Evolutionary conservation across 1,284 basidiomycete genomes (phyloP).

Genomic region (Moesziomyces sp.): DNA sequence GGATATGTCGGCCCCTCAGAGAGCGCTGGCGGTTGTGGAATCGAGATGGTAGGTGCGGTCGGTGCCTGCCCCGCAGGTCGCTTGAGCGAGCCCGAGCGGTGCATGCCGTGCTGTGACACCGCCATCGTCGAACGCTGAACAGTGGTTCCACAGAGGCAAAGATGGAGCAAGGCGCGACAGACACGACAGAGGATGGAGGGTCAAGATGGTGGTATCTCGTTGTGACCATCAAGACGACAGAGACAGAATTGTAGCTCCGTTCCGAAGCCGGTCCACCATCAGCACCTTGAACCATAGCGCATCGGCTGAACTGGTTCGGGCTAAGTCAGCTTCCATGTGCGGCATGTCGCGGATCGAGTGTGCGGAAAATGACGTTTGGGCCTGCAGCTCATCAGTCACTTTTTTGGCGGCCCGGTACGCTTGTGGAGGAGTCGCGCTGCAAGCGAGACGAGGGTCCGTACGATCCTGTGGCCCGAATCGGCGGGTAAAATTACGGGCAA

Average conservation of each 20-base stretch:
- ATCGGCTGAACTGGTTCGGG: neutral
- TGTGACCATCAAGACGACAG: too few relatives aligned
- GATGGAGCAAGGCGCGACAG: neutral
- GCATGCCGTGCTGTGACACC: neutral
- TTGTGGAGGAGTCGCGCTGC: slow-evolving; percentile 9
- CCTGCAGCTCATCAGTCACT: neutral
- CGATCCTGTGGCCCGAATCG: slow-evolving; percentile 10
- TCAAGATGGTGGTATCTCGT: neutral
- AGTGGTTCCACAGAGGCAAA: neutral
- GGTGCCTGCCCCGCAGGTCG: slow-evolving; percentile 9
- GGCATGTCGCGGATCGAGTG: slow-evolving; percentile 2
- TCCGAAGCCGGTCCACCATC: neutral
- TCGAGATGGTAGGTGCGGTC: slow-evolving; percentile 15
- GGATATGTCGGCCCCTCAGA: slow-evolving; percentile 2
- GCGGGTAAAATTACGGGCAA: neutral
- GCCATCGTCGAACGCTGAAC: slow-evolving; percentile 4
- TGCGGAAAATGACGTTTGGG: slow-evolving; percentile 29
- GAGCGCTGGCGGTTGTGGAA: slow-evolving; percentile 20
- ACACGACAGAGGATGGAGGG: neutral
- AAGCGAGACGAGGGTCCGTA: neutral
- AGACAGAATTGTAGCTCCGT: too few relatives aligned
- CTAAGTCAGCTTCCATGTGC: neutral
- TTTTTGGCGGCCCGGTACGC: neutral
- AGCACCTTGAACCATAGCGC: neutral
- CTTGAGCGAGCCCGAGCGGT: slow-evolving; percentile 19